These are phyloP conservation scores for Zasmidium cellare DNA, from an alignment of 2,329 filamentous ascomycete genomes.

Conservation along the genomic window DNA sequence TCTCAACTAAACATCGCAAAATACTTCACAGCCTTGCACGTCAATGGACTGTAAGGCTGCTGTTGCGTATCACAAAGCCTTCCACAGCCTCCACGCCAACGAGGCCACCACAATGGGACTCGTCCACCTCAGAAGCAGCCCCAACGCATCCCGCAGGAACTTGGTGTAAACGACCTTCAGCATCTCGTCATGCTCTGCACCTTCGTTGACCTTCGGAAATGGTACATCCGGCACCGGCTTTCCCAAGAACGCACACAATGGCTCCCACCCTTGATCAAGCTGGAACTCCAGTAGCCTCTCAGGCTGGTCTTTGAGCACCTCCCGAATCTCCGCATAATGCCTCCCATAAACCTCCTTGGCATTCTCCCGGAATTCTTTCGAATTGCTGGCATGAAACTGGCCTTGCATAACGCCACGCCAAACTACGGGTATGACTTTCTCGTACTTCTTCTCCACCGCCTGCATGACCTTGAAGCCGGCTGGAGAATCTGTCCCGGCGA, in stretches of 20 bases:
- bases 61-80: neutral
- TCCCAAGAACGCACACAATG: conserved; percentile 32
- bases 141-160: conserved; percentile 1
- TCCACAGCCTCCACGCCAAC: neutral
- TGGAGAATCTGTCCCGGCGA: conserved; percentile 11
- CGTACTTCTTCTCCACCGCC: conserved; percentile 4
- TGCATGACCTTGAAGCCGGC: neutral
- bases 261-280: conserved; percentile 31
- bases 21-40: no score
- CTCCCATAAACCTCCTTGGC: conserved; percentile 16
- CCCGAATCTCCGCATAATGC: conserved; percentile 21
- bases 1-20: no score
- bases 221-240: conserved; percentile 23
- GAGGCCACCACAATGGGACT: neutral
- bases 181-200: conserved; percentile 15
- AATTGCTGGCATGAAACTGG: conserved; percentile 11
- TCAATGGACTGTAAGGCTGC: no score
- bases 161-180: conserved; percentile 3
- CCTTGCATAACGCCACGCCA: conserved; percentile 16
- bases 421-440: conserved; percentile 7
- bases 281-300: conserved; percentile 32
- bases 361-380: conserved; percentile 13
- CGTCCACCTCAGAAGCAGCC: neutral
- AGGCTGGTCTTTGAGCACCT: conserved; percentile 14
- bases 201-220: conserved; percentile 26